A percentile compares a stretch with the other conserved stretches of the same genome.
Conservation (phyloP, 331 rosid genomes). For the Phaseolus coccineus region DNA sequence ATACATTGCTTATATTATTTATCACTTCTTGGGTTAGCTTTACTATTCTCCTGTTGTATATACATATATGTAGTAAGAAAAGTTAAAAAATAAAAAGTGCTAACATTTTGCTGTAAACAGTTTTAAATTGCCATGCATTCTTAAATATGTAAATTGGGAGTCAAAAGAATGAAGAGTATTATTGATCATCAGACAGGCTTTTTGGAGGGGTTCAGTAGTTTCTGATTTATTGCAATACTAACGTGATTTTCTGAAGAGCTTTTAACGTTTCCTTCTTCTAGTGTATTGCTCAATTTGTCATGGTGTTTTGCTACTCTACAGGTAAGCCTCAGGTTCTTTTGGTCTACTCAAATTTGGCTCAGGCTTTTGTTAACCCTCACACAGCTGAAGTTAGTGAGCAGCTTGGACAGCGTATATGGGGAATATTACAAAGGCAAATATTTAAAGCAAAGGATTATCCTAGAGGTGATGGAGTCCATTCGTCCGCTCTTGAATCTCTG, state of each 20-base stretch:
- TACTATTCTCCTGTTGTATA: neutral
- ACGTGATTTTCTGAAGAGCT: conserved; percentile 4
- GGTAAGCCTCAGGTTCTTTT: conserved; percentile 81
- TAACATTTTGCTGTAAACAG: neutral
- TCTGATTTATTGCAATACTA: conserved; percentile 3
- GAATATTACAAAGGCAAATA: conserved; percentile 82
- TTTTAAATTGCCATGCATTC: neutral
- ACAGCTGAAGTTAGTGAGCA: conserved; percentile 89
- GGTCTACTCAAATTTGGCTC: conserved; percentile 80
- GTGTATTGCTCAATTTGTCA: neutral
- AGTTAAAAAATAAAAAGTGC: neutral
- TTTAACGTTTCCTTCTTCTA: neutral
- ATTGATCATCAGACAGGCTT: neutral
- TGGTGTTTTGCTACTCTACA: conserved; percentile 47
- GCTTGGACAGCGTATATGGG: conserved; percentile 94
- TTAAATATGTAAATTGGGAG: neutral
- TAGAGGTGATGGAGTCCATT: conserved; percentile 72
- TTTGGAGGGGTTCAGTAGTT: conserved; percentile 8
- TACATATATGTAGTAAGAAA: neutral
- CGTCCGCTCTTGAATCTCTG: conserved; percentile 73
- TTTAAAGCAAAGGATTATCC: conserved; percentile 89
- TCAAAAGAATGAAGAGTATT: neutral
- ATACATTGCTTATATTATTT: conserved; percentile 2
- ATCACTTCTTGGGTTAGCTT: conserved; percentile 8
- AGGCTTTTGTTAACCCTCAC: conserved; percentile 74